Base-by-base conservation (phyloP, 2,329 filamentous ascomycete species). In the Fusarium guadeloupense region DNA sequence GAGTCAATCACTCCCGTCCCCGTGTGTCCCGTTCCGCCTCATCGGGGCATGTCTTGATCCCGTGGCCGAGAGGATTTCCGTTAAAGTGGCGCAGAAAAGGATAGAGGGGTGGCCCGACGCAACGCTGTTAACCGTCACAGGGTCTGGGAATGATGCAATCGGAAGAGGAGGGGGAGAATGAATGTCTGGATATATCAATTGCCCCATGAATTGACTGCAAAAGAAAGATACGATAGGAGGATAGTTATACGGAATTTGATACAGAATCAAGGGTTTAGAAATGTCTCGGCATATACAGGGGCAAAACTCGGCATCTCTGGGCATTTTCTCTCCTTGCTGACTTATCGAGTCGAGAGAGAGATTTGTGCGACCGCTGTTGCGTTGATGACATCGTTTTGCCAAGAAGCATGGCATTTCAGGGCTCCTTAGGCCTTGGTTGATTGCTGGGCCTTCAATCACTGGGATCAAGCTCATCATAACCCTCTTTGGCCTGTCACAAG, bases 51-150 rank as follows among this genome's bases (percentile, higher is more conserved):
- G 34, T 26, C 26, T 37, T 21, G 28, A 34, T 30, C 26, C 60
- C 54, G 50, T 33, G 46, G 44, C 45, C 45, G 49, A 54, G 51
- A 68, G 50, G 62, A 68, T 62, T 35, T 54, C 54, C 43, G 49
- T 50, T 33, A 30, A 42, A 47, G 49, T 66, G 61, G 64, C 40
- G 58, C 30, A 44, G 47, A 45, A 51, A 54, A 48, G 35, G 45
- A 25, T 8, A 19, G 37, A 44, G 41, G 21, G 25, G 40, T 41
- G 42, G 34, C 14, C 54, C 33, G 43, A 52, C 39, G 52, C 47
- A 45, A 54, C 57, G 40, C 56, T 58, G 44, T 47, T 21, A 63
- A 34, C 40, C 26, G 19, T 48, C 39, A 13, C 30, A 59, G 35
- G 39, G 40, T 5, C 7, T 30, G 9, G 16, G 14, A 45, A 54